Evolutionary conservation across 2,329 filamentous ascomycete species (phyloP).

Genomic region (Colletotrichum sp.): DNA sequence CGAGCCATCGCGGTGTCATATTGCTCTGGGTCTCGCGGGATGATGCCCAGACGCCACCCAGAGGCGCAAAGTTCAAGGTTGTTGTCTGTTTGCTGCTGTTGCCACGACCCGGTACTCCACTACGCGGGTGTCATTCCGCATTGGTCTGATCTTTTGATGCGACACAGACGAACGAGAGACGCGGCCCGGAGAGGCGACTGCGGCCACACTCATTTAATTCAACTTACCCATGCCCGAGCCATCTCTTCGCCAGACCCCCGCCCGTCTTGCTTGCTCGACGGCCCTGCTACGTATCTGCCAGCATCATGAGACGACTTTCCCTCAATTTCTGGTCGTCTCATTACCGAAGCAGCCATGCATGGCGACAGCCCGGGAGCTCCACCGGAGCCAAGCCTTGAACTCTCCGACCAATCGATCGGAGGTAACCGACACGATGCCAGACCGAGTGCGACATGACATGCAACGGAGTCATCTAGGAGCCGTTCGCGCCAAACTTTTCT

Average conservation of each 20-base stretch:
- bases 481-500: background rate
- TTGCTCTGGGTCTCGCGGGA: background rate
- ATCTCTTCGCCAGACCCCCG: background rate
- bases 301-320: background rate
- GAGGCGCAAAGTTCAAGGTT: background rate
- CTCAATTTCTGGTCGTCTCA: conserved; percentile 7
- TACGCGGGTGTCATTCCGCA: conserved; percentile 15
- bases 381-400: conserved; percentile 2
- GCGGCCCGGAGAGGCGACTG: conserved; percentile 3
- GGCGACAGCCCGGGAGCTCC: background rate
- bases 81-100: background rate
- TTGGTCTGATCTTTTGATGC: conserved; percentile 15
- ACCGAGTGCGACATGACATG: background rate
- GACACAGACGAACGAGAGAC: conserved; percentile 7
- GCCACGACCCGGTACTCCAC: background rate
- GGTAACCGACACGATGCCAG: background rate
- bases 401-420: conserved; percentile 5
- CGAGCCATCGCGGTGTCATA: background rate
- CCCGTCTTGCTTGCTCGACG: background rate
- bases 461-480: background rate
- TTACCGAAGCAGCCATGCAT: conserved; percentile 14
- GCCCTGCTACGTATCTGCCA: background rate
- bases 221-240: background rate
- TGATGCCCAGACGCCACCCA: background rate
- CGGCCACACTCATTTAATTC: background rate